phyloP scores from a whole-genome alignment of 2,329 filamentous ascomycete genomes.

The Talaromyces sp. region DNA sequence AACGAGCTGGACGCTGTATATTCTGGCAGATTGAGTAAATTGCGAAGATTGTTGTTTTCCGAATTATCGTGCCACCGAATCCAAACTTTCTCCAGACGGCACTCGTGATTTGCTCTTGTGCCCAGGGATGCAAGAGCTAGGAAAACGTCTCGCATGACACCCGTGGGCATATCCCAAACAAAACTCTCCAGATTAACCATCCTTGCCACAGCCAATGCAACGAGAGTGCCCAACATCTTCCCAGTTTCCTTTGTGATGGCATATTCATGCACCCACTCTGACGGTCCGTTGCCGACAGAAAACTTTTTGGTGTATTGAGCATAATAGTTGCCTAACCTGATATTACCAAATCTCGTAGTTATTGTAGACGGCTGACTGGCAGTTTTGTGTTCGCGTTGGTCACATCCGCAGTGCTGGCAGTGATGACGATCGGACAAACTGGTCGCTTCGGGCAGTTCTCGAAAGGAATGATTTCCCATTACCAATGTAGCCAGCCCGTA shows the following conservation, averaged over 20 bases:
- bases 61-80: constrained; percentile 78
- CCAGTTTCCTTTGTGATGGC: constrained; percentile 76
- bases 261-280: constrained; percentile 75
- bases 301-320: constrained; percentile 76
- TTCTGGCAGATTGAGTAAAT: neutral
- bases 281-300: constrained; percentile 74
- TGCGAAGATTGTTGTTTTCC: constrained; percentile 30
- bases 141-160: constrained; percentile 75
- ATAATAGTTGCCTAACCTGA: constrained; percentile 65
- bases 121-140: constrained; percentile 68
- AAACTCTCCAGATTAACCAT: constrained; percentile 80
- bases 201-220: constrained; percentile 70
- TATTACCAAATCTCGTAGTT: constrained; percentile 10
- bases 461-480: constrained; percentile 62
- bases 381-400: constrained; percentile 15
- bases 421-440: neutral
- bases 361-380: constrained; percentile 1
- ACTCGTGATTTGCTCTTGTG: constrained; percentile 55
- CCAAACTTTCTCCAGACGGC: constrained; percentile 69
- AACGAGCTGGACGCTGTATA: neutral
- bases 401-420: constrained; percentile 28
- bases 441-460: constrained; percentile 40
- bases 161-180: constrained; percentile 85
- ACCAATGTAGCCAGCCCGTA: constrained; percentile 77
- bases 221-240: constrained; percentile 82